Evolutionary conservation across 345 rosid species (phyloP), one percentile per base, ranked within the genome.

Genomic region (Kandelia obovata): DNA sequence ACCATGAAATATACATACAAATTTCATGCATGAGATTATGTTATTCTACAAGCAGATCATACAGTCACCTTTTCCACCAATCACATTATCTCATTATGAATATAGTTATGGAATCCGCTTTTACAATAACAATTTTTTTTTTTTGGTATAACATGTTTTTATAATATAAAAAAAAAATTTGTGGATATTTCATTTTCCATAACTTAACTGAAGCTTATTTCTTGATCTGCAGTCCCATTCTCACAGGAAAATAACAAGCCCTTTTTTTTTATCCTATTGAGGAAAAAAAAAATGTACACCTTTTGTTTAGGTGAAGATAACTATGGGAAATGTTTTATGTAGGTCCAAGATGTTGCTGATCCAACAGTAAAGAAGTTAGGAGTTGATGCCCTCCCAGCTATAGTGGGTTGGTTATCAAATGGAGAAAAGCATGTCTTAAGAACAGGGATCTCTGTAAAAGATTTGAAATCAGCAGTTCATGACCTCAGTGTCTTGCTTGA

Each of bases 321-420:
- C 35, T 8, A 13, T 30, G 59, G 43, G 60, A 20, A 34, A 28
- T 51, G 57, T 64, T 62, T 43, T n/a, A 0, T 67, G 8, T 77
- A 93, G 97, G 96, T 88, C 65, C 80, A 69, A n/a, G 89, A 88
- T 80, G 83, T 77, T 64, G 77, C 82, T 65, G 88, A 88, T 75
- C 79, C 89, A 19, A 53, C 63, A 46, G 61, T 83, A 37, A 80
- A 76, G 77, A 81, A 85, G 71, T 69, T 95, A 67, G 94, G 96
- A 19, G 87, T 92, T 25, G 84, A 88, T 51, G 73, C 88, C 1
- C 81, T 91, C 70, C 99, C 99, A 32, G 93, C 99, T 69, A 68
- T 95, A 69, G 89, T 92, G 65, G 97, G 96, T 52, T 90, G 94
- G 92, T 76, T 87, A 32, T 83, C 95, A 2, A 90, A 90, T 47